These are phyloP conservation scores for Brassica juncea DNA, from an alignment of 345 rosid species.

Conservation along the genomic window DNA sequence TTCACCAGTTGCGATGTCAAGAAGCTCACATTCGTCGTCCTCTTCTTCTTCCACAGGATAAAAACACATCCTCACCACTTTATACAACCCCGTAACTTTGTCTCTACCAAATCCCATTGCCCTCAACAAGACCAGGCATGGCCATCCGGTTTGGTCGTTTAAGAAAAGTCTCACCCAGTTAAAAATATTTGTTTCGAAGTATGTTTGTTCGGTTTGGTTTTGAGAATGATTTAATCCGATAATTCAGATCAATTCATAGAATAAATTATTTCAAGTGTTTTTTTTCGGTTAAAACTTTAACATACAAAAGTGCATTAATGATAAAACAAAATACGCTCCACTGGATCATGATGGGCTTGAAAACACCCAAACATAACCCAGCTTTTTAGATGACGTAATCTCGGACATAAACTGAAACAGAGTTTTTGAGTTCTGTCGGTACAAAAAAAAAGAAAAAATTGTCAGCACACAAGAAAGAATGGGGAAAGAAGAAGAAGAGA, in stretches of 20 bases:
- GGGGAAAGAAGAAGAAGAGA: neutral
- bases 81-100: neutral
- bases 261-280: too few relatives aligned
- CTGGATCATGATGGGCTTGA: neutral
- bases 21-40: neutral
- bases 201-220: neutral
- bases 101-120: constrained; percentile 17
- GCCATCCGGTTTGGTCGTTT: neutral
- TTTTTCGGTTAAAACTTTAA: too few relatives aligned
- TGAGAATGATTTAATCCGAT: neutral
- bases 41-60: neutral
- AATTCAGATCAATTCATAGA: too few relatives aligned
- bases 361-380: neutral
- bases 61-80: constrained; percentile 16
- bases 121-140: neutral
- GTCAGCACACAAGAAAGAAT: neutral
- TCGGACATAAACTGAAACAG: neutral
- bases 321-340: neutral
- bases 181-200: neutral
- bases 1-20: constrained; percentile 1
- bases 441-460: neutral
- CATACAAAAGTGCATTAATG: neutral
- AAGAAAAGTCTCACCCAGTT: neutral
- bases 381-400: neutral
- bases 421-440: neutral